phyloP scores from a whole-genome alignment of 2,329 filamentous ascomycete species.

The Microdochium bolleyi region DNA sequence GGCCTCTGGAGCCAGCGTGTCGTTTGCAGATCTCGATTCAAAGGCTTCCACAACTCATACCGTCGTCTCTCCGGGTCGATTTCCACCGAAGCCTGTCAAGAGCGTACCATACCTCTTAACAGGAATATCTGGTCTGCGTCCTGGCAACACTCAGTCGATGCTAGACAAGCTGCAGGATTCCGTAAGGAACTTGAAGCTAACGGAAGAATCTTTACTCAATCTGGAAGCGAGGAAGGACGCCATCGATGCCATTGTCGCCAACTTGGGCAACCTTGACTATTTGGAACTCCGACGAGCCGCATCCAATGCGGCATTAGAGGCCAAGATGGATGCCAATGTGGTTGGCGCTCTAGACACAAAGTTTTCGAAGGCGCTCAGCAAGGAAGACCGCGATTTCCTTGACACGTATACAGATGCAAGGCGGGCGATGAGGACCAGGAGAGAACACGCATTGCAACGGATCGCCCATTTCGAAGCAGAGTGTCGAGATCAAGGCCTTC shows the following conservation, averaged over 20 bases:
- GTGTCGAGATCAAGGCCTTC: neutral
- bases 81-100: slow-evolving; percentile 4
- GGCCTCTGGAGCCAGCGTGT: slow-evolving; percentile 7
- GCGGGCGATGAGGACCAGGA: neutral
- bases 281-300: neutral
- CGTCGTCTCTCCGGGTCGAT: too few species aligned
- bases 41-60: slow-evolving; percentile 8
- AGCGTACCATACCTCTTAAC: neutral
- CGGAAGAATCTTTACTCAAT: neutral
- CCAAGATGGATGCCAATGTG: neutral
- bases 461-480: neutral
- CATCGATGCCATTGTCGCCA: neutral
- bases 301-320: neutral
- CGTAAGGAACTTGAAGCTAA: neutral
- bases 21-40: slow-evolving; percentile 6
- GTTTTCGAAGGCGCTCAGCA: neutral
- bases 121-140: neutral
- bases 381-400: neutral
- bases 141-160: neutral
- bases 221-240: neutral
- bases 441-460: neutral
- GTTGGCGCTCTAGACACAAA: neutral
- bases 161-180: neutral
- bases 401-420: neutral
- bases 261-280: neutral